phyloP scores from a whole-genome alignment of 1,284 basidiomycete species.

The Ganoderma leucocontextum region DNA sequence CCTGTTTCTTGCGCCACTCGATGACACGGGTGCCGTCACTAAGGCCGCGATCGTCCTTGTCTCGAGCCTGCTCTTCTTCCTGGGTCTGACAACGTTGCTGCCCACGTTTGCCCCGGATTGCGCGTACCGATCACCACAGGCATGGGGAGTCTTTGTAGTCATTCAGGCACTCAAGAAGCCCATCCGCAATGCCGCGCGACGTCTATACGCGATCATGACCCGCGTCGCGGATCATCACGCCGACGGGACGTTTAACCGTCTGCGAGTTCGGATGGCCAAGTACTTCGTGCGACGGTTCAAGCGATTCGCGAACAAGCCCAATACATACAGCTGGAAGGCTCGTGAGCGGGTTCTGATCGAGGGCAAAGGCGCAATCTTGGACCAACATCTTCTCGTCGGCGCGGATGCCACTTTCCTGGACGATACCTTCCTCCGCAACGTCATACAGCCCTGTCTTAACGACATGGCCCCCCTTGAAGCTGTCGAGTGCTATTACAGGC shows the following conservation, averaged over 20 bases:
- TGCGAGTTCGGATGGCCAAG: slow-evolving; percentile 20
- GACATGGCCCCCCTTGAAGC: slow-evolving; percentile 26
- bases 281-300: slow-evolving; percentile 19
- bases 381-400: slow-evolving; percentile 28
- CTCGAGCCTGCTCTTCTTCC: slow-evolving; percentile 31
- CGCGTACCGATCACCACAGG: slow-evolving; percentile 39
- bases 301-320: slow-evolving; percentile 29
- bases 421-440: slow-evolving; percentile 29
- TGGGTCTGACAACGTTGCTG: slow-evolving; percentile 33
- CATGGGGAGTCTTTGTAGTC: slow-evolving; percentile 34
- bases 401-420: slow-evolving; percentile 29
- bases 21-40: slow-evolving; percentile 26
- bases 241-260: slow-evolving; percentile 21
- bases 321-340: slow-evolving; percentile 30
- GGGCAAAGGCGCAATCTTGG: slow-evolving; percentile 20
- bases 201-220: slow-evolving; percentile 16
- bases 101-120: slow-evolving; percentile 36
- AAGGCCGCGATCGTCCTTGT: slow-evolving; percentile 30
- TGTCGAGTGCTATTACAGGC: slow-evolving; percentile 23
- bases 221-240: slow-evolving; percentile 8
- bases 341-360: slow-evolving; percentile 28
- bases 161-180: slow-evolving; percentile 28
- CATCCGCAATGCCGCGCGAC: slow-evolving; percentile 14
- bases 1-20: slow-evolving; percentile 34
- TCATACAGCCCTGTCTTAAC: slow-evolving; percentile 30